Base-by-base conservation (phyloP, 768 basidiomycete species). In the Arthromyces matolae region DNA sequence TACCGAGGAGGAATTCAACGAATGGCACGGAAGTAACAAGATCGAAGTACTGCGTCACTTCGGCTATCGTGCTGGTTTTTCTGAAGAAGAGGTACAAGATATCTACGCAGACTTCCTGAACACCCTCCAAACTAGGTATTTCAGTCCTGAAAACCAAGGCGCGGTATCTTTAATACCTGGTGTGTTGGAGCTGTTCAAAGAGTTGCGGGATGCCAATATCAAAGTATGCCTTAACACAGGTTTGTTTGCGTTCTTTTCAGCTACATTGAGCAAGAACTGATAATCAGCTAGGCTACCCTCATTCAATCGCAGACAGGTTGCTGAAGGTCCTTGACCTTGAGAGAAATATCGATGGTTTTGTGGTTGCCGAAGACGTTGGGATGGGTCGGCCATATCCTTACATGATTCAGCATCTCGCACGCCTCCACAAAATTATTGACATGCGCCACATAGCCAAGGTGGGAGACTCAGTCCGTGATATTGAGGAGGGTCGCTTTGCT, bases 171-270 rank as follows among this genome's bases (percentile, higher is more conserved):
- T 46, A 12, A 37, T 51, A 28, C 45, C 45, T 18, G 50, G 50
- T 7, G 45, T 45, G 8, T n/a, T 37, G 14, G 28, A 47, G 8
- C 10, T 51, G 12, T 51, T 51, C 22, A 12, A 13, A 22, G 40
- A 16, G 22, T 27, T 51, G 23, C 39, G 39, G 14, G 45, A 33
- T 19, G 39, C 50, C 14, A 45, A 45, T 18, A 51, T 51, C 25
- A 51, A 47, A 36, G 50, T 51, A 16, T 51, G 50, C 27, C 40
- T 51, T 20, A 51, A 51, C 40, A 51, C 50, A 16, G 50, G 50
- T 42, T 14, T 7, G 50, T 31, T 25, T 13, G 10, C 20, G 16
- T 9, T 37, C 13, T 5, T 13, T 32, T 18, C 5, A 18, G 31
- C 9, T 3, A 29, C 27, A 8, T 20, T 42, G 5, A 7, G 7